Evolutionary conservation across 179 eudicot species (phyloP), one percentile per base, ranked within the genome.

Genomic region (Actinidia polygama): DNA sequence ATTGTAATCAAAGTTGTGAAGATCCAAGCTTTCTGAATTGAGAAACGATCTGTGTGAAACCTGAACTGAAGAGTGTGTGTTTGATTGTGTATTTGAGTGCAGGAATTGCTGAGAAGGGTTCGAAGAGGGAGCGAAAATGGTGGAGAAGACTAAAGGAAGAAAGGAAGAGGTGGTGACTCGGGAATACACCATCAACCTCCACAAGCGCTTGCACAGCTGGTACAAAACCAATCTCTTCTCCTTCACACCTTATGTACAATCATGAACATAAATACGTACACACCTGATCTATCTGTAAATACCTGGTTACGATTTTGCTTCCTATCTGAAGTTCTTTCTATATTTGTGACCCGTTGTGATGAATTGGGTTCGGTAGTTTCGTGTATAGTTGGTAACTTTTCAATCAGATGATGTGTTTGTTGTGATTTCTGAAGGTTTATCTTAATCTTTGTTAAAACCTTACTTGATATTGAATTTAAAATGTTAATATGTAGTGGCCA

Each of bases 171-270:
- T 92, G 73, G 95, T 92, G 30, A 86, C 91, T 23, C 85, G 95
- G 83, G 95, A 92, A 88, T 92, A 90, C 87, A 92, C 95, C 75
- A 87, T 92, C 71, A 92, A 92, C 75, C 95, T 91, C 77, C 95
- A 92, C 91, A 92, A 91, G 78, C 89, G 95, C 57, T 80, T 92
- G 26, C 95, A 92, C 83, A 88, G 94, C 74, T 92, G 95, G 95
- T 92, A 87, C 19, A 1, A 36, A 7, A 47, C 76, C 44, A 53
- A 16, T 79, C n/a, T 58, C 36, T 58, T 6, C 11, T 49, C 62
- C 7, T 5, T 66, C 30, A 2, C 18, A 23, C 62, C 24, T 24
- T 3, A 40, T 75, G 6, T 75, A 14, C 2, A 75, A 50, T 75
- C n/a, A 6, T 53, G 14, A 16, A 15, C 69, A 4, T 63, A 16